Evolutionary conservation across 352 stramenopile genomes (phyloP).

Genomic region (Phytophthora aleatoria): DNA sequence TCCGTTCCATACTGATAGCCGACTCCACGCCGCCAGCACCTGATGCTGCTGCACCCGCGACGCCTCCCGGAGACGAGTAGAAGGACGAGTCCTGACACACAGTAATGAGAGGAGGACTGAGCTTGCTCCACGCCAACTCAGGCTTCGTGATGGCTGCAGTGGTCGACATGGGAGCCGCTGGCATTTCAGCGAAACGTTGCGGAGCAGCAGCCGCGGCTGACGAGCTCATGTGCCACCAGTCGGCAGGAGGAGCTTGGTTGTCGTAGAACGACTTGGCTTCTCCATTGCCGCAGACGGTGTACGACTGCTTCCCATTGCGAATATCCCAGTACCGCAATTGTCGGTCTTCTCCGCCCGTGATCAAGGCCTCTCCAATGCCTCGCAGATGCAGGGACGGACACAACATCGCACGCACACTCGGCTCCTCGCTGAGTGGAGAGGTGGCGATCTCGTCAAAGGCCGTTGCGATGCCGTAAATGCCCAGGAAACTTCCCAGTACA

Average conservation of each 20-base stretch:
- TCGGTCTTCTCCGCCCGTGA: constrained; percentile 95
- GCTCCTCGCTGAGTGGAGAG: constrained; percentile 71
- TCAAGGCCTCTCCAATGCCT: constrained; percentile 82
- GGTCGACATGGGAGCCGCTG: constrained; percentile 29
- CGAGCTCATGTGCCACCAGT: constrained; percentile 88
- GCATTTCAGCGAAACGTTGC: constrained; percentile 35
- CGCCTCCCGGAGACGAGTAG: constrained; percentile 56
- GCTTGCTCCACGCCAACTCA: constrained; percentile 88
- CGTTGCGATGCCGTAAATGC: constrained; percentile 81
- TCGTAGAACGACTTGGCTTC: constrained; percentile 89
- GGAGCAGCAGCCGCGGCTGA: constrained; percentile 24
- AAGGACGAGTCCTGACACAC: constrained; percentile 86
- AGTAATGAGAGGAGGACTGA: constrained; percentile 82
- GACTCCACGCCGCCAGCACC: constrained; percentile 66
- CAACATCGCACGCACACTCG: constrained; percentile 86
- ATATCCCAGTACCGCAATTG: constrained; percentile 98
- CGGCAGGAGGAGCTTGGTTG: constrained; percentile 71
- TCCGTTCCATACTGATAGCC: constrained; percentile 83
- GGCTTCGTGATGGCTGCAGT: constrained; percentile 69
- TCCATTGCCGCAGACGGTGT: constrained; percentile 90
- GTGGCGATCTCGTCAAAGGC: constrained; percentile 86
- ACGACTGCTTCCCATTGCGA: constrained; percentile 92
- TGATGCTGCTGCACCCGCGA: constrained; percentile 46
- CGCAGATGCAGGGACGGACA: constrained; percentile 89
- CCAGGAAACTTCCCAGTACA: constrained; percentile 74